Evolutionary conservation across 2,329 filamentous ascomycete genomes (phyloP).

Genomic region (Pseudocercospora pini-densiflorae): DNA sequence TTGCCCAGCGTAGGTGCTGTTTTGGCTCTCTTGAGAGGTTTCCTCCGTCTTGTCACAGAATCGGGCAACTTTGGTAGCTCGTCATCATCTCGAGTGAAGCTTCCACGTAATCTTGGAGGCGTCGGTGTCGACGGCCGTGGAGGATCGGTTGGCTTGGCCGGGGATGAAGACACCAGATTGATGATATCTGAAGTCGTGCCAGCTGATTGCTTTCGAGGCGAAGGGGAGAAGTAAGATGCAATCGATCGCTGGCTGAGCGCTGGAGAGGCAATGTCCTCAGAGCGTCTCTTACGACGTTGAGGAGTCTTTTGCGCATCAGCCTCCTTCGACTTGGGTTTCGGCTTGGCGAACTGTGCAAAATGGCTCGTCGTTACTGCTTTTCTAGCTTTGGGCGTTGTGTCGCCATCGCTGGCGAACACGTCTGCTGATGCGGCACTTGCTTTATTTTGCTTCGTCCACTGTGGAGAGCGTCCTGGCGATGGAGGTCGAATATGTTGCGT

Average conservation of each 20-base stretch:
- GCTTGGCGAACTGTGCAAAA: constrained; percentile 5
- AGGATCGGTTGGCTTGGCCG: constrained; percentile 18
- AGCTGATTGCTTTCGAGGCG: constrained; percentile 27
- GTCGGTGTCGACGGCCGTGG: constrained; percentile 24
- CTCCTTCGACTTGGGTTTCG: constrained; percentile 2
- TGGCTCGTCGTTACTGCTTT: neutral
- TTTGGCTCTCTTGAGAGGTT: constrained; percentile 35
- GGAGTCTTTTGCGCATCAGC: constrained; percentile 29
- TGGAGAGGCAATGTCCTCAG: constrained; percentile 33
- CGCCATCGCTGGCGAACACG: constrained; percentile 17
- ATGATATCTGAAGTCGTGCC: constrained; percentile 28
- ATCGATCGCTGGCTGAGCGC: constrained; percentile 34
- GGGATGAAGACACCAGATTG: constrained; percentile 39
- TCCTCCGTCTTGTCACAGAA: constrained; percentile 40
- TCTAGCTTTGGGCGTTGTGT: constrained; percentile 21
- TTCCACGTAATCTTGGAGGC: constrained; percentile 21
- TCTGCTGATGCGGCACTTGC: neutral
- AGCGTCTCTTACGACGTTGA: constrained; percentile 34
- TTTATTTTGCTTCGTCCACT: neutral
- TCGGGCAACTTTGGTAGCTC: constrained; percentile 31
- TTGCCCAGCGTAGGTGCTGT: constrained; percentile 34
- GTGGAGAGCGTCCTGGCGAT: neutral
- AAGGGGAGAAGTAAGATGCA: constrained; percentile 34
- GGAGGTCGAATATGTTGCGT: constrained; percentile 10
- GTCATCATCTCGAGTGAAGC: neutral